Evolutionary conservation across 148 eudicot genomes (phyloP).

Genomic region (Beta vulgaris): DNA sequence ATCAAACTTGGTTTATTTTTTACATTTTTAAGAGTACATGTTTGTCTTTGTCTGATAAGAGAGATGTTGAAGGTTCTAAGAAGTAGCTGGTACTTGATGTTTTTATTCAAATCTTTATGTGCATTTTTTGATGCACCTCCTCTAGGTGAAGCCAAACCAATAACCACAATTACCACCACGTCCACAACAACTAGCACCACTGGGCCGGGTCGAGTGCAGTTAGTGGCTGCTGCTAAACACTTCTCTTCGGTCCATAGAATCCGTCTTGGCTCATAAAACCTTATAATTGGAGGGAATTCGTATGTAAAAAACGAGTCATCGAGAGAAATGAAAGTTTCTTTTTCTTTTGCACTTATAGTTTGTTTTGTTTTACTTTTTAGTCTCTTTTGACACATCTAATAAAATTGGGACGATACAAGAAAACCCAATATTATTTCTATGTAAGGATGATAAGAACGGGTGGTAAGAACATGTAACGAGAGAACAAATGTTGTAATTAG

Average conservation of each 20-base stretch:
- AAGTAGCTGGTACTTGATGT: constrained; percentile 14
- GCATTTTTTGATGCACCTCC: constrained; percentile 14
- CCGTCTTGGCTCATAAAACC: constrained; percentile 5
- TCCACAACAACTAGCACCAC: neutral
- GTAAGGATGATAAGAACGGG: too few relatives aligned
- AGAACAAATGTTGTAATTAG: too few relatives aligned
- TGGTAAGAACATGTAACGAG: neutral
- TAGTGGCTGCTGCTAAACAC: constrained; percentile 28
- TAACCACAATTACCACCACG: neutral
- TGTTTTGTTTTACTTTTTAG: neutral
- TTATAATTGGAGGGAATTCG: too few relatives aligned
- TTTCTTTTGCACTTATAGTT: neutral
- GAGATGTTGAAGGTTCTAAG: constrained; percentile 22
- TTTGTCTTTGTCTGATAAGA: neutral
- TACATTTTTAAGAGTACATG: too few relatives aligned
- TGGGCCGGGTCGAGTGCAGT: neutral
- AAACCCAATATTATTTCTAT: neutral
- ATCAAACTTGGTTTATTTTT: neutral
- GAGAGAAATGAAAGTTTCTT: neutral
- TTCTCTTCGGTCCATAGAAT: constrained; percentile 26
- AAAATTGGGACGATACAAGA: neutral
- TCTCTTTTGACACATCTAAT: neutral
- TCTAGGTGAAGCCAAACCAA: neutral
- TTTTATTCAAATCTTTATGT: constrained; percentile 13
- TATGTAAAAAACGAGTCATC: neutral